A percentile compares a stretch with the other conserved stretches of the same genome.
Evolutionary conservation across 2,329 filamentous ascomycete genomes (phyloP).

Genomic region (Xylaria sp.): DNA sequence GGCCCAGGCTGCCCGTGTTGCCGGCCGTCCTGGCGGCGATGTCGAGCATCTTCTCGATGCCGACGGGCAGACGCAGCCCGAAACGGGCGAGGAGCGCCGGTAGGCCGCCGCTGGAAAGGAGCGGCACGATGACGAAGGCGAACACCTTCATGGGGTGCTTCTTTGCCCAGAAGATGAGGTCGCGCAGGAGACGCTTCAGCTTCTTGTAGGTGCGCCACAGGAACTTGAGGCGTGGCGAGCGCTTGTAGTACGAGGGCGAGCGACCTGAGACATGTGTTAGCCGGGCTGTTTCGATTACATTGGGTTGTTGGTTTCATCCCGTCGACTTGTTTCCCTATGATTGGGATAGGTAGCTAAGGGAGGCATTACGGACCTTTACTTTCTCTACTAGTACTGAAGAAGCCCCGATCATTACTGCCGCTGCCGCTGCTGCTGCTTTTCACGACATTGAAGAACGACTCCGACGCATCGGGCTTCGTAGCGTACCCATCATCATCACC

Average conservation of each 20-base stretch:
- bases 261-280: constrained; percentile 36
- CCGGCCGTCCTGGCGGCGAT: constrained; percentile 45
- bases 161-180: constrained; percentile 76
- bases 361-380: background rate
- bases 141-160: constrained; percentile 83
- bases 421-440: background rate
- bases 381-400: constrained; percentile 29
- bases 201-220: constrained; percentile 67
- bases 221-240: constrained; percentile 76
- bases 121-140: constrained; percentile 77
- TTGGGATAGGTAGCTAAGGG: too few species aligned
- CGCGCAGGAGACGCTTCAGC: constrained; percentile 71
- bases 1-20: constrained; percentile 44
- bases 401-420: constrained; percentile 19
- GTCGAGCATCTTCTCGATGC: constrained; percentile 55
- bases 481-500: background rate
- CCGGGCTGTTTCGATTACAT: background rate
- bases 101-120: constrained; percentile 78
- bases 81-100: constrained; percentile 72
- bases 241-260: constrained; percentile 67
- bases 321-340: too few species aligned
- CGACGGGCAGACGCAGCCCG: constrained; percentile 67
- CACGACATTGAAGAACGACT: background rate
- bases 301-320: too few species aligned
- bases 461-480: background rate